Base-by-base conservation (phyloP, 2,329 filamentous ascomycete species). In the Xylariales sp. region DNA sequence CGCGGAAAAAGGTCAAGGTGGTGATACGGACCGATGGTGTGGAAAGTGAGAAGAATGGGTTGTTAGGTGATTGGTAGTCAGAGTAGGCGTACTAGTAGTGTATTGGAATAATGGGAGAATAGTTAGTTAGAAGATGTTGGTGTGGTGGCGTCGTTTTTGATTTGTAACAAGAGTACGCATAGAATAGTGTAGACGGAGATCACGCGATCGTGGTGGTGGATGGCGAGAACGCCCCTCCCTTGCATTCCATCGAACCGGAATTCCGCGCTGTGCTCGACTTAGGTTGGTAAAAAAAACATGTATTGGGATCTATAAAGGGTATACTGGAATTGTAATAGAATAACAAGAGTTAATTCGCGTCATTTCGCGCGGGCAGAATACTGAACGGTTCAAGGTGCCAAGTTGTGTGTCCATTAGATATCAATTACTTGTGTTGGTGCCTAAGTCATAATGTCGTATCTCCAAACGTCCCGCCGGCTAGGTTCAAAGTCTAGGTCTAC, bases 31-130 rank as follows among this genome's bases (percentile, higher is more conserved):
- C 18, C 43, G 55, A 58, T 54, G 65, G 54, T 60, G 56, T 14
- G 50, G 43, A 1, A n/a, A 50, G 53, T 45, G 75, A 76, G 58
- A 76, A 75, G 66, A 73, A 56, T 58, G 63, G 63, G 41, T 60
- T 78, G 41, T 67, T 78, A 16, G 60, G 43, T 39, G 75, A 76
- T 72, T 77, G 75, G 75, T 78, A 74, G 68, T 41, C 23, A 18
- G 12, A 12, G 1, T 59, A 50, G 14, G 4, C 28, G 16, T 8
- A 53, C 32, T 34, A 34, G 5, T 5, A 34, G 54, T 23, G 23
- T 23, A 23, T 36, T 36, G 34, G 3, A 10, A 39, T 39, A 9
- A 1, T 39, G 6, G 36, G 36, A 39, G 12, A 36, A 50, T 46
- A 39, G 36, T 39, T 39, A 39, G 36, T 9, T 10, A 10, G 36